Evolutionary conservation across 1,284 basidiomycete species (phyloP).

Genomic region (Melampsora americana): DNA sequence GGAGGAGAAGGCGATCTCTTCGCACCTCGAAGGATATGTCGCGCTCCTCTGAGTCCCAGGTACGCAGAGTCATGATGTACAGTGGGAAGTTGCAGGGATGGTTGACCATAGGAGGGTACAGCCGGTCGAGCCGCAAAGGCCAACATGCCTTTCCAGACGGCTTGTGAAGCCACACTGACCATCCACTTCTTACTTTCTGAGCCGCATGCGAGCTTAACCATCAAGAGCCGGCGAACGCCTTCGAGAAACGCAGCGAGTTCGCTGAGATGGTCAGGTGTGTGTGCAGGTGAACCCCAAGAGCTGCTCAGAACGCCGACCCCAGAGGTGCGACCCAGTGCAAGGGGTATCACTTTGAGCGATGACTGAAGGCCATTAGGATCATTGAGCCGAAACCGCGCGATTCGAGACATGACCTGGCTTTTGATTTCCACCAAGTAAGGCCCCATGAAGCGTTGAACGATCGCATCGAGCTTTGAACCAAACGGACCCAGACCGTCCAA

Average conservation of each 20-base stretch:
- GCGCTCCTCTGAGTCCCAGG: constrained; percentile 12
- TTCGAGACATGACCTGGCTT: constrained; percentile 11
- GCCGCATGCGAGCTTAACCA: constrained; percentile 25
- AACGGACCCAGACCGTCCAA: constrained; percentile 26
- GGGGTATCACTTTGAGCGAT: background rate
- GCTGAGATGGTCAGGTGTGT: constrained; percentile 19
- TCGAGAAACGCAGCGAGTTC: constrained; percentile 25
- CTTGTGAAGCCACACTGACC: constrained; percentile 34
- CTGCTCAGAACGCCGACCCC: constrained; percentile 6
- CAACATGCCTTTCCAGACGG: constrained; percentile 40
- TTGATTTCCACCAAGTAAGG: constrained; percentile 27
- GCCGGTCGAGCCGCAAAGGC: constrained; percentile 23
- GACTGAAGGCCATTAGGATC: background rate
- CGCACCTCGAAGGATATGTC: constrained; percentile 17
- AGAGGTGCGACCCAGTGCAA: constrained; percentile 5
- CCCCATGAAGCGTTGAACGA: constrained; percentile 38
- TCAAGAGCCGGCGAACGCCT: constrained; percentile 25
- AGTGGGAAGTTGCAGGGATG: background rate
- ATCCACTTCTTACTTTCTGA: constrained; percentile 36
- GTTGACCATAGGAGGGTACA: background rate
- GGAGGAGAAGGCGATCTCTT: constrained; percentile 33
- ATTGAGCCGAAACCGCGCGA: constrained; percentile 12
- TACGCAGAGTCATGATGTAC: background rate
- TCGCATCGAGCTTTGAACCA: constrained; percentile 31
- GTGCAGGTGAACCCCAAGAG: constrained; percentile 12